Evolutionary conservation across 148 eudicot genomes (phyloP), one percentile per base, ranked within the genome.

Genomic region (Mesembryanthemum crystallinum): DNA sequence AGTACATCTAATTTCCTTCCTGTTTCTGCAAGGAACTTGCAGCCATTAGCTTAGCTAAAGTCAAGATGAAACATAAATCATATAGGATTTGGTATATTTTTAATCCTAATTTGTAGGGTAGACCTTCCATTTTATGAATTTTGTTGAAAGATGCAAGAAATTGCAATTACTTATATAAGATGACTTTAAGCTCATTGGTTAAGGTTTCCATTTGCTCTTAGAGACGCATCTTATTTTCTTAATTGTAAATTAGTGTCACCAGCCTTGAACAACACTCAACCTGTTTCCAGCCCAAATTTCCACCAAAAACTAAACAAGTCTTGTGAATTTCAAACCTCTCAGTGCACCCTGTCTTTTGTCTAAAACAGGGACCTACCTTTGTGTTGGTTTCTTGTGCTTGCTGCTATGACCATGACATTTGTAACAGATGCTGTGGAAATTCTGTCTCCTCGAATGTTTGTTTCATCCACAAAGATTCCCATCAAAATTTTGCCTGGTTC

Each of bases 241-340:
- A 75, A 61, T 64, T 42, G 61, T 5, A 64, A 17, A 55, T 67
- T 54, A 54, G 70, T 70, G 67, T 71, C 62, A 80, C 12, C 4
- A 72, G 52, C 17, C 73, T 70, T 81, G 54, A 58, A 58, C 74
- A 27, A 81, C 80, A 81, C 84, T 81, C 84, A 77, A 81, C 66
- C 71, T 77, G 62, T 72, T 43, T 68, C n/a, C 25, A 58, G 25
- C 32, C 71, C 74, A 55, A 68, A 80, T 58, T 62, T 72, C 80
- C 73, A 79, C 85, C 86, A 47, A 87, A 78, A 71, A 14, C 37
- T 73, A 43, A n/a, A 7, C 55, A 76, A 81, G 86, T 82, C 85
- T 79, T 71, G 71, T 71, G 62, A 76, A 78, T 73, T 83, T 82
- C 83, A 75, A 78, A 70, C 77, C 43, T 60, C 52, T 60, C 24